Evolutionary conservation across 495 filamentous ascomycete genomes (phyloP).

Genomic region (Coniosporium apollinis): DNA sequence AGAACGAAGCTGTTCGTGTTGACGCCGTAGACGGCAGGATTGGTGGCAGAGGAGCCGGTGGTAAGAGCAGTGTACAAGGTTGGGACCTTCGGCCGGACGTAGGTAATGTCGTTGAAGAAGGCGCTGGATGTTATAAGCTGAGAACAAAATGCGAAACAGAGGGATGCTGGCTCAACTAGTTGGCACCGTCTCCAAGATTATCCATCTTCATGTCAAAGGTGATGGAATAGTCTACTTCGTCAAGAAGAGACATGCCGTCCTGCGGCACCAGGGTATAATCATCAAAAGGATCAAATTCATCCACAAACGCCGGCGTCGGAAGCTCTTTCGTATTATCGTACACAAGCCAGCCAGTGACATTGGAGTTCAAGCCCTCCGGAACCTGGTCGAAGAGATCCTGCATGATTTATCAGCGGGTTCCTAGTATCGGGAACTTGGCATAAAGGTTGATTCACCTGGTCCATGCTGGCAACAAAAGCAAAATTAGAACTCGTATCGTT

Average conservation of each 20-base stretch:
- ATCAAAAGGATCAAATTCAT: slow-evolving; percentile 49
- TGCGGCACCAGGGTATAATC: slow-evolving; percentile 53
- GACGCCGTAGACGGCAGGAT: slow-evolving; percentile 54
- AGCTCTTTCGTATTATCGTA: slow-evolving; percentile 46
- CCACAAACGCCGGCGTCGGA: slow-evolving; percentile 36
- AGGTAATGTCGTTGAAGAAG: slow-evolving; percentile 70
- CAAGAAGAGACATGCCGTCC: slow-evolving; percentile 39
- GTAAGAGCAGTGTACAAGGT: slow-evolving; percentile 61
- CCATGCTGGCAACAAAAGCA: slow-evolving; percentile 52
- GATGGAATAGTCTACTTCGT: slow-evolving; percentile 41
- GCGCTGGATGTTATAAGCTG: slow-evolving; percentile 32
- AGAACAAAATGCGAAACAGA: background rate
- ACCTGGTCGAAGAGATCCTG: slow-evolving; percentile 54
- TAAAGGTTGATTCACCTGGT: slow-evolving; percentile 22
- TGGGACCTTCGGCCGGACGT: slow-evolving; percentile 57
- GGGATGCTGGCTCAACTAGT: slow-evolving; percentile 32
- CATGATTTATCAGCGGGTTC: background rate
- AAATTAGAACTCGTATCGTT: slow-evolving; percentile 37
- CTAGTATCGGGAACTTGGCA: background rate
- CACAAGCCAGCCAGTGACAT: slow-evolving; percentile 64
- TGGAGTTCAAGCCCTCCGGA: slow-evolving; percentile 49
- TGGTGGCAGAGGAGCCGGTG: slow-evolving; percentile 41
- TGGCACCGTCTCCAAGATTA: slow-evolving; percentile 55
- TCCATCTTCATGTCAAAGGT: slow-evolving; percentile 52
- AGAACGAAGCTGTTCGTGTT: slow-evolving; percentile 57